phyloP scores from a whole-genome alignment of 768 basidiomycete species.

The Cystofilobasidium bisporidii region DNA sequence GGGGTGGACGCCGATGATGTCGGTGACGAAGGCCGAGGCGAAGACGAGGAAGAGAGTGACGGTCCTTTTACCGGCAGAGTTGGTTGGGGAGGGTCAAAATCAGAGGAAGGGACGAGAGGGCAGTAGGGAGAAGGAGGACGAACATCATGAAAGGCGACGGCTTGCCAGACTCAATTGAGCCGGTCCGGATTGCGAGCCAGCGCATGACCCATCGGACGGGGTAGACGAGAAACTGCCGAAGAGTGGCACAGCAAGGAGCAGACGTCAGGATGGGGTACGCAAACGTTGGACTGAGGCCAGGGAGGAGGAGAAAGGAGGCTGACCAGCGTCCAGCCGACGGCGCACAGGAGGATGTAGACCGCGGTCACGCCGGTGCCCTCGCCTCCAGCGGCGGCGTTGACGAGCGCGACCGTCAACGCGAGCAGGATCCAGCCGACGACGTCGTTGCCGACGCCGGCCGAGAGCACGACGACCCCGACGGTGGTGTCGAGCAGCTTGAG shows the following conservation, averaged over 20 bases:
- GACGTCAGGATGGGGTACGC: too few species aligned
- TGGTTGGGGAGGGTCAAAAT: neutral
- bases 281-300: constrained; percentile 41
- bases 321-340: constrained; percentile 57
- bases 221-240: constrained; percentile 9
- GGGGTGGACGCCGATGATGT: constrained; percentile 59
- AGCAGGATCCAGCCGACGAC: constrained; percentile 69
- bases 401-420: constrained; percentile 71
- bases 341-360: constrained; percentile 65
- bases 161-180: constrained; percentile 60
- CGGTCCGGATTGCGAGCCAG: constrained; percentile 59
- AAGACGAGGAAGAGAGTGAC: constrained; percentile 65
- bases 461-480: constrained; percentile 72
- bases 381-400: constrained; percentile 56
- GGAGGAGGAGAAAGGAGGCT: constrained; percentile 41
- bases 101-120: neutral
- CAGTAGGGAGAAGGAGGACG: too few species aligned
- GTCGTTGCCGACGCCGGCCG: constrained; percentile 72
- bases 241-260: neutral
- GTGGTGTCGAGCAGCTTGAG: constrained; percentile 69
- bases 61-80: constrained; percentile 41
- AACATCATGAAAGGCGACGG: constrained; percentile 63
- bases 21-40: constrained; percentile 69
- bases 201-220: constrained; percentile 45
- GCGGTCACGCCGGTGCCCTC: constrained; percentile 50